These are phyloP conservation scores for Boeremia exigua DNA, from an alignment of 2,329 filamentous ascomycete genomes.

Conservation along the genomic window DNA sequence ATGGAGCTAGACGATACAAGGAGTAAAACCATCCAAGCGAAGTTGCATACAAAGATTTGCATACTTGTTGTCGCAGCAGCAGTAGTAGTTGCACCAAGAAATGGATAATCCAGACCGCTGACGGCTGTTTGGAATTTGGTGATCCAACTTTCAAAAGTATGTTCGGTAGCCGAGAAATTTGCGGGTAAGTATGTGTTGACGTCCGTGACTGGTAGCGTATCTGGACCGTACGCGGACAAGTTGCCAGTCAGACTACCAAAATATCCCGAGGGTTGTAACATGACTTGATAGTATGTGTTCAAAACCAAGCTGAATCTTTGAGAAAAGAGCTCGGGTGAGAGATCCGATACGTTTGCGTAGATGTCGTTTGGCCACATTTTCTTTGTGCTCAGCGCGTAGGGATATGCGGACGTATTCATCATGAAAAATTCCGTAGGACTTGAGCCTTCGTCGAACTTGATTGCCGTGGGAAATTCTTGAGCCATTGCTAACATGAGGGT, in stretches of 20 bases:
- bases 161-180: background rate
- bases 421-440: background rate
- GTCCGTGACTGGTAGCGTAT: background rate
- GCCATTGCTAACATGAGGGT: background rate
- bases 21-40: slow-evolving; percentile 37
- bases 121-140: background rate
- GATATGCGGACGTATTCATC: background rate
- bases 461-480: background rate
- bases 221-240: background rate
- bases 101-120: slow-evolving; percentile 4
- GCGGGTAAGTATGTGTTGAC: background rate
- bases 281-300: background rate
- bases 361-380: background rate
- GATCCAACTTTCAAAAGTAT: background rate
- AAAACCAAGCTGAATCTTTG: background rate
- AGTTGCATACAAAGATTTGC: slow-evolving; percentile 36
- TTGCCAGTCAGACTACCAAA: background rate
- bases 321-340: background rate
- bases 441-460: background rate
- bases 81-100: slow-evolving; percentile 37
- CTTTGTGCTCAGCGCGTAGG: background rate
- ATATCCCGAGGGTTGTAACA: background rate
- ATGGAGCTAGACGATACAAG: slow-evolving; percentile 26
- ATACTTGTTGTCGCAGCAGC: slow-evolving; percentile 19
- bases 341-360: background rate